Evolutionary conservation across 176 grass and related monocot genomes (phyloP), one percentile per base, ranked within the genome.

Genomic region (Juncus inflexus): DNA sequence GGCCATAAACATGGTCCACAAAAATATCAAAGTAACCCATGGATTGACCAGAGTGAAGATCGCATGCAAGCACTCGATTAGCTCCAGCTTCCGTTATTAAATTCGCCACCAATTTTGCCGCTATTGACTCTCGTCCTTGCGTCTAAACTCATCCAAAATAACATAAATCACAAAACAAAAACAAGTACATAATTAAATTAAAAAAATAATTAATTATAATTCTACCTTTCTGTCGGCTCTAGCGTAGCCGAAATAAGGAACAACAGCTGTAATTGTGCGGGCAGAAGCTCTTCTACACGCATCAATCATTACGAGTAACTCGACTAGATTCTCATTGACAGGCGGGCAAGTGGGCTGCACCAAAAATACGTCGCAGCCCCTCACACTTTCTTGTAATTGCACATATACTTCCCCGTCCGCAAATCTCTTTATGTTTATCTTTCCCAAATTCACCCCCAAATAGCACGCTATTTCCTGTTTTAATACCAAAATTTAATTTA

Each of bases 11-110:
- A 82, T 99, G 85, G 78, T 99, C 94, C 10, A 99, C 85, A 15
- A 81, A 85, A 86, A 99, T 99, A 74, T 99, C 94, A 16, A 99
- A 99, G 76, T 99, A 99, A 77, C 94, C 94, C 62, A 99, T 89
- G 40, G 94, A 90, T 74, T 99, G 94, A 6, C 88, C 76, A 50
- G 94, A 99, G 85, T 99, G 94, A 70, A 99, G 82, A 79, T 99
- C 94, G 78, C 94, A 99, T 38, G 87, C 72, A 43, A 99, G 82
- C 54, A 99, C 94, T 82, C 85, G 82, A 15, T 90, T 87, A 38
- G 88, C 84, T 12, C 94, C 94, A 62, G 94, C 94, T 81, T 99
- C 80, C 7, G 94, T 99, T 28, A 99, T 90, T 75, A 99, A 83
- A 83, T 99, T 99, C 51, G 94, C 88, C 53, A 87, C 78, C 67